Conservation (phyloP, 768 basidiomycete genomes). For the Tulasnella sp. region DNA sequence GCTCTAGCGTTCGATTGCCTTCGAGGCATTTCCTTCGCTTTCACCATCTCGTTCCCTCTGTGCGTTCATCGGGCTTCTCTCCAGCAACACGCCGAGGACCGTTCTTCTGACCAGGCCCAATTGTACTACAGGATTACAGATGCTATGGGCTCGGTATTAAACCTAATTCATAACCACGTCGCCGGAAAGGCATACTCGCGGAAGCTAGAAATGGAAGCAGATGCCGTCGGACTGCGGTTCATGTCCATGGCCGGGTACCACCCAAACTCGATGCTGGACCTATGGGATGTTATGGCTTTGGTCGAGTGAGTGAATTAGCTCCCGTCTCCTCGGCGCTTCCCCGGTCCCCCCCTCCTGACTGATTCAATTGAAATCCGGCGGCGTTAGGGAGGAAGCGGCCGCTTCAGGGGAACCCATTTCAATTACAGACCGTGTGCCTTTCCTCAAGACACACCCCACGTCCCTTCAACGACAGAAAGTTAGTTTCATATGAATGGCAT, state of each 20-base stretch:
- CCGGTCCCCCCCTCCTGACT: not conserved
- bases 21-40: constrained; percentile 42
- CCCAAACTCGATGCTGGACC: constrained; percentile 40
- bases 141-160: constrained; percentile 41
- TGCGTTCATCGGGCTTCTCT: not conserved
- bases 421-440: constrained; percentile 39
- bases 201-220: constrained; percentile 47
- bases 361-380: not conserved
- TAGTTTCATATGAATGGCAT: constrained; percentile 4
- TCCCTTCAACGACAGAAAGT: constrained; percentile 40
- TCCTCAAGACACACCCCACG: constrained; percentile 45
- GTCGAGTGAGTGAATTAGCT: constrained; percentile 37
- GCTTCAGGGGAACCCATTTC: constrained; percentile 35
- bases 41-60: constrained; percentile 47
- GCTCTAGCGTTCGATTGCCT: constrained; percentile 46
- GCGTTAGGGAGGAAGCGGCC: constrained; percentile 37
- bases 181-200: constrained; percentile 44
- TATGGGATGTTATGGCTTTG: constrained; percentile 46
- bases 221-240: constrained; percentile 43
- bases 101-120: not conserved
- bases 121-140: constrained; percentile 38
- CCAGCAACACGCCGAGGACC: not conserved
- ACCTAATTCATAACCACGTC: constrained; percentile 42
- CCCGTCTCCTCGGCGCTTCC: not conserved
- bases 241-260: constrained; percentile 48